These are phyloP conservation scores for Phytophthora pisi DNA, from an alignment of 352 stramenopile genomes.

Conservation along the genomic window DNA sequence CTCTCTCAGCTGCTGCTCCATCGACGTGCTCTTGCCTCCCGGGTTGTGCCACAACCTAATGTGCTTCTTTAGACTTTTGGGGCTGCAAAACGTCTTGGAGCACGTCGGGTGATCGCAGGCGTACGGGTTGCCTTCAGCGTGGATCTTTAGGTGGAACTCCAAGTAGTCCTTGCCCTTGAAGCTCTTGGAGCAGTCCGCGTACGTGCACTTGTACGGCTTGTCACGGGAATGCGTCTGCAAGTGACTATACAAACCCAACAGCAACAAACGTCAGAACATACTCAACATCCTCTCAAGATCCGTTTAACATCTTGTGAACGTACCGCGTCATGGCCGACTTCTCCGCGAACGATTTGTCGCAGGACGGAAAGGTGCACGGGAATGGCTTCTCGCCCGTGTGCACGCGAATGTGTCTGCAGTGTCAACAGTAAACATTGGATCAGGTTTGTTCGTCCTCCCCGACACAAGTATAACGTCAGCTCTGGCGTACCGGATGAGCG, in stretches of 20 bases:
- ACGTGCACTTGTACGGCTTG: constrained; percentile 89
- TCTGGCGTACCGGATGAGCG: constrained; percentile 65
- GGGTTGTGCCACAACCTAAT: constrained; percentile 85
- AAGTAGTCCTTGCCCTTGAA: constrained; percentile 90
- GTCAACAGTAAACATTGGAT: constrained; percentile 15
- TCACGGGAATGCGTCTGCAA: constrained; percentile 84
- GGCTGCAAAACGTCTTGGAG: constrained; percentile 86
- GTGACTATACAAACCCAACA: constrained; percentile 44
- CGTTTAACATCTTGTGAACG: constrained; percentile 8
- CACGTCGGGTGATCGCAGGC: constrained; percentile 80
- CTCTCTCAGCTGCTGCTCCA: constrained; percentile 85
- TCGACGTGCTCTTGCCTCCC: constrained; percentile 81
- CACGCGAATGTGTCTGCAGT: constrained; percentile 80
- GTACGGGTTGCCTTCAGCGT: constrained; percentile 81
- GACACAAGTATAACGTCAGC: constrained; percentile 1
- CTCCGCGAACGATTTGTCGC: constrained; percentile 89
- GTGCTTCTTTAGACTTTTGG: constrained; percentile 87
- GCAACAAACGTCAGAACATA: constrained; percentile 3
- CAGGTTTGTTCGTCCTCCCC: constrained; percentile 8
- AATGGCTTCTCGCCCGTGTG: constrained; percentile 91
- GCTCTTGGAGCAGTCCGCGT: constrained; percentile 84
- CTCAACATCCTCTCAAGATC: constrained; percentile 23
- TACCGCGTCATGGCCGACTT: constrained; percentile 89
- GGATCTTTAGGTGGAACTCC: constrained; percentile 88
- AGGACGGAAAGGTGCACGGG: constrained; percentile 78